Conservation (phyloP, 441 rosid genomes). For the Populus hybrid region DNA sequence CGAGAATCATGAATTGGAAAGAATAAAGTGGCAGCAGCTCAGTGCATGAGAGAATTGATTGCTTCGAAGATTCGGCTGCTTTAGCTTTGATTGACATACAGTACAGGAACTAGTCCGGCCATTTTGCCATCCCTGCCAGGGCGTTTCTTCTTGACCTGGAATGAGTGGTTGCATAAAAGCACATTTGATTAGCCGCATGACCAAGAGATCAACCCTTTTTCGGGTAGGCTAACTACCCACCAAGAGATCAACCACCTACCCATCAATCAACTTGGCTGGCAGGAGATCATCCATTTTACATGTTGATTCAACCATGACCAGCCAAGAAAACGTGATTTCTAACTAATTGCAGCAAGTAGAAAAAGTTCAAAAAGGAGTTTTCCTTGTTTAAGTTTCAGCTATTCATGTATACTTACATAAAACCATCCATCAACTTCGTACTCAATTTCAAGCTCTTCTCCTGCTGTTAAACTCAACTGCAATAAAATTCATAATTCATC, state of each 20-base stretch:
- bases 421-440: slow-evolving; percentile 99
- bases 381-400: background rate
- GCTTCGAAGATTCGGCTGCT: background rate
- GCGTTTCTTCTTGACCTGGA: slow-evolving; percentile 94
- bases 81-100: slow-evolving; percentile 75
- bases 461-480: slow-evolving; percentile 93
- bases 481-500: slow-evolving; percentile 18
- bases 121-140: slow-evolving; percentile 98
- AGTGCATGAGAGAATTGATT: background rate
- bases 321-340: background rate
- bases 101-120: slow-evolving; percentile 98
- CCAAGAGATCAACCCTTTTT: background rate
- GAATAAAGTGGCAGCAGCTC: background rate
- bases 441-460: slow-evolving; percentile 92
- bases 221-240: too few relatives aligned
- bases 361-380: background rate
- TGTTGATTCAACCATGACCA: background rate
- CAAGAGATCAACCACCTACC: background rate
- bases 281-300: background rate
- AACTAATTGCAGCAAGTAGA: background rate
- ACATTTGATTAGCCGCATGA: background rate
- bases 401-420: slow-evolving; percentile 61
- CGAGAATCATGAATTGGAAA: background rate
- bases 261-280: background rate
- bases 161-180: background rate